These are phyloP conservation scores for Tolypocladium cylindrosporum DNA, from an alignment of 2,329 filamentous ascomycete genomes.

Conservation along the genomic window DNA sequence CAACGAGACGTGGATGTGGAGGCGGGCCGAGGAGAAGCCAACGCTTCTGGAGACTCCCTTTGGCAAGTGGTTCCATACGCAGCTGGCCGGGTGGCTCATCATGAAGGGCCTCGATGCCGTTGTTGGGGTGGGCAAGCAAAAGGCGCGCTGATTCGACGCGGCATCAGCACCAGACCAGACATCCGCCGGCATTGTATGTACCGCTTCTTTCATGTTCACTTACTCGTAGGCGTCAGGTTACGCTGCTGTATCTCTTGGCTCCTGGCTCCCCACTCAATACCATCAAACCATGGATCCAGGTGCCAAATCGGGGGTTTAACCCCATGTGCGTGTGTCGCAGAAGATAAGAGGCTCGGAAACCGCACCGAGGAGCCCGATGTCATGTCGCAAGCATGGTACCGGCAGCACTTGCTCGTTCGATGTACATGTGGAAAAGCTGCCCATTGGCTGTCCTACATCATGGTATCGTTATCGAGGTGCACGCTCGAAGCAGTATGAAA, in stretches of 20 bases:
- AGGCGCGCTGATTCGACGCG: background rate
- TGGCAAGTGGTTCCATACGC: conserved; percentile 19
- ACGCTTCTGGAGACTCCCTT: conserved; percentile 18
- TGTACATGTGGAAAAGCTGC: background rate
- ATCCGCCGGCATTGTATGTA: background rate
- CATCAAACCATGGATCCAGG: background rate
- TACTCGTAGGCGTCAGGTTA: background rate
- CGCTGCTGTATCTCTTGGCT: background rate
- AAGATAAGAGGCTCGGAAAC: no score
- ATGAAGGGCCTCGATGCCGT: conserved; percentile 11
- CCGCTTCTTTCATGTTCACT: background rate
- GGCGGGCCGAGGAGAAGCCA: conserved; percentile 14
- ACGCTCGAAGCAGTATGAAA: no score
- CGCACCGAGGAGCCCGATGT: no score
- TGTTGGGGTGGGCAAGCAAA: background rate
- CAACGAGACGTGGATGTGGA: conserved; percentile 31
- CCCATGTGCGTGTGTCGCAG: no score
- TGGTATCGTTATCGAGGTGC: no score
- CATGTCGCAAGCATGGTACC: background rate
- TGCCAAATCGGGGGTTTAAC: background rate
- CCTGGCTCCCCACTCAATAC: background rate
- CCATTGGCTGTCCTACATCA: background rate
- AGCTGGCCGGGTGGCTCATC: conserved; percentile 17
- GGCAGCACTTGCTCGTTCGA: background rate
- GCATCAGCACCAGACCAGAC: background rate